Evolutionary conservation across 2,329 filamentous ascomycete species (phyloP), one percentile per base, ranked within the genome.

Genomic region (Ophiostoma himal-ulmi): DNA sequence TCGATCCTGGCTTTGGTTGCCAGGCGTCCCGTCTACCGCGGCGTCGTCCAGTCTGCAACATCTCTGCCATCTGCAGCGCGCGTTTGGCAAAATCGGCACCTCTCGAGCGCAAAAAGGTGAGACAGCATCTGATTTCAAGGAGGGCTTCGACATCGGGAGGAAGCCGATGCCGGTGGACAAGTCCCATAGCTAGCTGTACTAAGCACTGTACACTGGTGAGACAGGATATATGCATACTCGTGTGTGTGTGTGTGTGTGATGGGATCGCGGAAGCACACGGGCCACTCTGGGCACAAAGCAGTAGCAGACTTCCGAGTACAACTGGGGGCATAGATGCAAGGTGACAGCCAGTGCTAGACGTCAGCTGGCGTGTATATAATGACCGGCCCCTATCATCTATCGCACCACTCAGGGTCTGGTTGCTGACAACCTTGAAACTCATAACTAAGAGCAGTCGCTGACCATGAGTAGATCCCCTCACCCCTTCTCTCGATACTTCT

Each of bases 31-130:
- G 54, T 68, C 41, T 67, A 36, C 65, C 65, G 68, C 70, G 68
- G 70, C 54, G 54, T 41, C 62, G 6, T 66, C 68, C 65, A 54
- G 34, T 65, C 68, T 66, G 69, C 67, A 48, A 14, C 17, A 14
- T 14, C 41, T 44, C 41, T 44, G 41, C 41, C 41, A 34, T 57
- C 68, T 65, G 69, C 67, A 48, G 64, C 34, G 44, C 52, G 17
- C 48, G 22, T 54, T 68, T 68, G 67, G 67, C 71, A 69, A 68
- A 17, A 69, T 67, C 41, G 44, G 4, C 36, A 14, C 17, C 41
- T 20, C 57, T 30, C 69, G 22, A n/a, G 5, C 20, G 54, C 8
- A 2, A 65, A 36, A 62, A 34, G 57, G 57, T 62, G 36, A 36
- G 26, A 34, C 57, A 36, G 13, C 26, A 36, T 26, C 11, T 13